Evolutionary conservation across 768 basidiomycete species (phyloP).

Genomic region (Lactifluus pinguis): DNA sequence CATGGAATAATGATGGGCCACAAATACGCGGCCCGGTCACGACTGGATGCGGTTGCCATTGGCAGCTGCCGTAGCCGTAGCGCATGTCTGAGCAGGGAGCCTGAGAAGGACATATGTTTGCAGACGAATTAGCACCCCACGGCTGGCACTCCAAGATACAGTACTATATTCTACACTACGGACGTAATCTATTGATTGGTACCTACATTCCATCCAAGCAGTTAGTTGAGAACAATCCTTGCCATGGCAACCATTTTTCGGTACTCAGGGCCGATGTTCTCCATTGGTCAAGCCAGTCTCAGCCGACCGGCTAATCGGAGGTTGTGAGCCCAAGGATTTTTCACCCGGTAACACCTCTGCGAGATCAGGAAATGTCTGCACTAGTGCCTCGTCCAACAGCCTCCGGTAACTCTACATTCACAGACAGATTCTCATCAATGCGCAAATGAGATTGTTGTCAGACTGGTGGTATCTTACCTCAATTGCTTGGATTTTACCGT

Average conservation of each 20-base stretch:
- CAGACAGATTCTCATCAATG: neutral
- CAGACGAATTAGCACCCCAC: no score
- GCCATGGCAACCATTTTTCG: neutral
- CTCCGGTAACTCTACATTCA: slow-evolving; percentile 56
- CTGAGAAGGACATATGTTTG: no score
- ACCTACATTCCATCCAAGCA: no score
- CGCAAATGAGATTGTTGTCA: neutral
- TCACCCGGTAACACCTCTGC: slow-evolving; percentile 18
- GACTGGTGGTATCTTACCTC: slow-evolving; percentile 37
- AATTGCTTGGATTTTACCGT: slow-evolving; percentile 76
- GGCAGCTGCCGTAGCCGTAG: no score
- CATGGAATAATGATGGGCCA: neutral
- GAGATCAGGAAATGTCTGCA: slow-evolving; percentile 65
- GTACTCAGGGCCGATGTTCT: slow-evolving; percentile 2
- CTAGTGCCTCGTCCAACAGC: slow-evolving; percentile 59
- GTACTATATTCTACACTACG: no score
- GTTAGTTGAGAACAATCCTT: neutral
- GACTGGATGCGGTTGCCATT: no score
- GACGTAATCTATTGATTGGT: no score
- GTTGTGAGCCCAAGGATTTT: neutral
- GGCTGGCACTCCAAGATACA: no score
- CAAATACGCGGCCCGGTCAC: neutral
- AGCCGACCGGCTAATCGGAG: neutral
- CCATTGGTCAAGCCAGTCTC: neutral
- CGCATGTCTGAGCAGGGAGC: no score